Percentiles rank a stretch among this genome's conserved stretches.
phyloP scores from a whole-genome alignment of 345 rosid genomes.

The Salix caprea region DNA sequence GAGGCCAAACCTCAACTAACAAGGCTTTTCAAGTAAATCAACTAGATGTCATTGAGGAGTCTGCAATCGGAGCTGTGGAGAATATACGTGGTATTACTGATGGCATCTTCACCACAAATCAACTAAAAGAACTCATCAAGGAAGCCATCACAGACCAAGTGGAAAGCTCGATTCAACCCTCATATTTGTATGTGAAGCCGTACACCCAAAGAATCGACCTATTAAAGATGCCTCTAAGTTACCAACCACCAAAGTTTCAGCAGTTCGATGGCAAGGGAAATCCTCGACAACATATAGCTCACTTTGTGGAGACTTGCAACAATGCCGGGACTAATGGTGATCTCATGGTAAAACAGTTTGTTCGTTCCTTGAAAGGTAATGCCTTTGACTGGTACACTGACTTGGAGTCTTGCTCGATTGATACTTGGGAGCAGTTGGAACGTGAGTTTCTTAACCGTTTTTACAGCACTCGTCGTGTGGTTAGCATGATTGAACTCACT shows the following conservation, averaged over 20 bases:
- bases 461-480: neutral
- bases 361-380: neutral
- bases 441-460: neutral
- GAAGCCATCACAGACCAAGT: neutral
- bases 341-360: too few species aligned
- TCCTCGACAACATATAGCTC: too few species aligned
- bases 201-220: neutral
- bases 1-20: neutral
- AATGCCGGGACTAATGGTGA: too few species aligned
- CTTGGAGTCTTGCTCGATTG: neutral
- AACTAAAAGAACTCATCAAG: neutral
- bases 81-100: neutral
- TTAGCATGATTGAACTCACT: neutral
- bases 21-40: neutral
- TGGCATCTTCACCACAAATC: neutral
- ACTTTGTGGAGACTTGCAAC: too few species aligned
- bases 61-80: too few species aligned
- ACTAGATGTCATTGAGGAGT: too few species aligned
- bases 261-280: too few species aligned
- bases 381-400: neutral
- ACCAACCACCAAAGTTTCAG: conserved; percentile 3
- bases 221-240: neutral
- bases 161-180: neutral
- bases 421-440: neutral
- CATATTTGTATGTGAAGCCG: neutral